Evolutionary conservation across 441 rosid species (phyloP).

Genomic region (Populus hybrid): DNA sequence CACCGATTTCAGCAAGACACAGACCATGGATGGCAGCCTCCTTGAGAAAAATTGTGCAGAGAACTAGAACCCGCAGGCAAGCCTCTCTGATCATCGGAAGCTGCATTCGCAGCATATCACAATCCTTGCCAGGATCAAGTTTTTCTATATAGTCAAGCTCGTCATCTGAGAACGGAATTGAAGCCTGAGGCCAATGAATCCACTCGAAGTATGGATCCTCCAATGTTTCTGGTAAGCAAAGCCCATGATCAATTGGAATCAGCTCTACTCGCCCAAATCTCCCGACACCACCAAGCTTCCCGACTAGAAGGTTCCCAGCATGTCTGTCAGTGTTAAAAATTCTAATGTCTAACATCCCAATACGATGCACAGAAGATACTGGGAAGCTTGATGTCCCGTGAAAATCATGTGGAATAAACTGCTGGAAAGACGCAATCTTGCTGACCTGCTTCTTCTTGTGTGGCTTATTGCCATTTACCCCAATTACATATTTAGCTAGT

Average conservation of each 20-base stretch:
- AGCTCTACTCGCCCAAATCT: slow-evolving; percentile 43
- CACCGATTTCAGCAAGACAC: slow-evolving; percentile 51
- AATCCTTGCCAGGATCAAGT: slow-evolving; percentile 36
- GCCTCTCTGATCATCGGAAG: slow-evolving; percentile 53
- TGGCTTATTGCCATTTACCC: slow-evolving; percentile 37
- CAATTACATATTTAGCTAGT: too few species aligned
- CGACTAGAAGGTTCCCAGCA: slow-evolving; percentile 52
- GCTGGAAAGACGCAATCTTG: slow-evolving; percentile 56
- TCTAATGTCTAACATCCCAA: slow-evolving; percentile 45
- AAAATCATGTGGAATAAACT: slow-evolving; percentile 48
- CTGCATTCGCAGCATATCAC: slow-evolving; percentile 39
- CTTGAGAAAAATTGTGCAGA: slow-evolving; percentile 49
- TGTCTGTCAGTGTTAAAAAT: slow-evolving; percentile 52
- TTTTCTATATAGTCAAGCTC: slow-evolving; percentile 40
- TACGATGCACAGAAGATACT: slow-evolving; percentile 46
- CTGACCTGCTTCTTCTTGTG: slow-evolving; percentile 38
- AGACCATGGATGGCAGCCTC: slow-evolving; percentile 44
- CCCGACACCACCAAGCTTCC: slow-evolving; percentile 41
- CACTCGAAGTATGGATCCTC: slow-evolving; percentile 59
- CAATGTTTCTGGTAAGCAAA: slow-evolving; percentile 52
- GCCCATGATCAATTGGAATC: slow-evolving; percentile 57
- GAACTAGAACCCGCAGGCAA: slow-evolving; percentile 38
- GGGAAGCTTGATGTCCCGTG: slow-evolving; percentile 54
- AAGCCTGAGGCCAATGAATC: slow-evolving; percentile 60
- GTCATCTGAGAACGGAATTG: slow-evolving; percentile 49